Evolutionary conservation across 495 filamentous ascomycete species (phyloP).

Genomic region (Aspergillus egyptiacus): DNA sequence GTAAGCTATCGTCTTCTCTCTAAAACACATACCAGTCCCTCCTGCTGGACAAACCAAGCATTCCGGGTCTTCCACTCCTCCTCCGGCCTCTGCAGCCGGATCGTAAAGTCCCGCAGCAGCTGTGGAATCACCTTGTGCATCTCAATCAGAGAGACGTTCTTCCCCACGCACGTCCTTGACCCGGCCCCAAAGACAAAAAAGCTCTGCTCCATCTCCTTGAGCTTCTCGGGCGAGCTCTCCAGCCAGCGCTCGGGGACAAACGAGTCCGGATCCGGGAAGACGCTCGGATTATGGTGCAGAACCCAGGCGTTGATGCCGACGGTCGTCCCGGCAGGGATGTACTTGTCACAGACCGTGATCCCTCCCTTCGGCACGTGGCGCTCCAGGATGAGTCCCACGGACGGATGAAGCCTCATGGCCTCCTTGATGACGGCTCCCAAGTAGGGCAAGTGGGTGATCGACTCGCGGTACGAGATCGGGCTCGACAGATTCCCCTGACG

Average conservation of each 20-base stretch:
- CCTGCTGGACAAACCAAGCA: not conserved
- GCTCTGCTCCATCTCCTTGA: too few species aligned
- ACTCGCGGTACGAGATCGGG: constrained; percentile 22
- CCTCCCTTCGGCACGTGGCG: constrained; percentile 27
- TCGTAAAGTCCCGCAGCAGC: too few species aligned
- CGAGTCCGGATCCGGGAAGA: constrained; percentile 3
- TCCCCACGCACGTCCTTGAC: too few species aligned
- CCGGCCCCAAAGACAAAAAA: too few species aligned
- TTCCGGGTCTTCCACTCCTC: too few species aligned
- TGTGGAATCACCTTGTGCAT: too few species aligned
- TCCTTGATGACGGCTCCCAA: constrained; percentile 39
- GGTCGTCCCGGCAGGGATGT: constrained; percentile 21
- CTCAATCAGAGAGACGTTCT: too few species aligned
- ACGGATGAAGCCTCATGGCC: constrained; percentile 29
- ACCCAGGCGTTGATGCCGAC: constrained; percentile 26
- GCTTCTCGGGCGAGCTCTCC: too few species aligned
- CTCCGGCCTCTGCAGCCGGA: too few species aligned
- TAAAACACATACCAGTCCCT: too few species aligned
- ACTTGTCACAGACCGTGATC: constrained; percentile 13
- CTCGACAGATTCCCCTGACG: constrained; percentile 32
- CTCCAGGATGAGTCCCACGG: constrained; percentile 24
- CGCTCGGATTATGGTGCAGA: constrained; percentile 22
- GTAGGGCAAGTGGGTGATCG: constrained; percentile 39
- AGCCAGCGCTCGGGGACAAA: too few species aligned
- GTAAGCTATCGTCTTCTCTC: too few species aligned